These are phyloP conservation scores for Reutealis trisperma DNA, from an alignment of 345 rosid genomes.

Conservation along the genomic window DNA sequence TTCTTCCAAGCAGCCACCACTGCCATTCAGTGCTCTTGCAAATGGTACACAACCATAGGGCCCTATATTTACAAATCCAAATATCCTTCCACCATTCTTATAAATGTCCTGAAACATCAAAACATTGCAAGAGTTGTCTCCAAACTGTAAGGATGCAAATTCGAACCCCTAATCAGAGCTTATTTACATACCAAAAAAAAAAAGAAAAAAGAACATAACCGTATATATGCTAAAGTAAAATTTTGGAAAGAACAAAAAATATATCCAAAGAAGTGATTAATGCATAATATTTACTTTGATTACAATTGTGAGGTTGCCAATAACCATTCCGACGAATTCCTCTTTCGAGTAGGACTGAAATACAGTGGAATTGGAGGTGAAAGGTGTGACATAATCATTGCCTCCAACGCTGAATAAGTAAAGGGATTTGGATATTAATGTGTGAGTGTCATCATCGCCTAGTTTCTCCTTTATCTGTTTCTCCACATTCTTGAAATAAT, in stretches of 20 bases:
- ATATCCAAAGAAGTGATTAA: too few relatives aligned
- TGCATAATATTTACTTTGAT: conserved; percentile 19
- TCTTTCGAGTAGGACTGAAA: background rate
- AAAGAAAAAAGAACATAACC: too few relatives aligned
- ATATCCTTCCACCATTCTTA: conserved; percentile 46
- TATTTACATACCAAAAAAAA: too few relatives aligned
- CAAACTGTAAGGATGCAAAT: too few relatives aligned
- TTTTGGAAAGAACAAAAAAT: too few relatives aligned
- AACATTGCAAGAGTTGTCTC: too few relatives aligned
- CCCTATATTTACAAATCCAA: conserved; percentile 36
- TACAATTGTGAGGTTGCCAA: conserved; percentile 30
- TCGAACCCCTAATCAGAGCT: too few relatives aligned
- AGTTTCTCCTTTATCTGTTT: conserved; percentile 16
- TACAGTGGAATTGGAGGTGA: background rate
- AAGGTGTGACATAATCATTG: background rate
- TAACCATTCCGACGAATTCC: conserved; percentile 22
- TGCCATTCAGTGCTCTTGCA: conserved; percentile 2
- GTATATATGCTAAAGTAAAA: too few relatives aligned
- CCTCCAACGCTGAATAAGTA: background rate
- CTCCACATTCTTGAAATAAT: conserved; percentile 16
- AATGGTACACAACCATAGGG: conserved; percentile 36
- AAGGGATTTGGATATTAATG: background rate
- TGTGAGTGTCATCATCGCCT: conserved; percentile 15
- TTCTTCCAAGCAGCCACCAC: conserved; percentile 9
- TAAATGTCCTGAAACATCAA: conserved; percentile 38